Evolutionary conservation across 2,329 filamentous ascomycete species (phyloP).

Genomic region (Coniochaeta sp.): DNA sequence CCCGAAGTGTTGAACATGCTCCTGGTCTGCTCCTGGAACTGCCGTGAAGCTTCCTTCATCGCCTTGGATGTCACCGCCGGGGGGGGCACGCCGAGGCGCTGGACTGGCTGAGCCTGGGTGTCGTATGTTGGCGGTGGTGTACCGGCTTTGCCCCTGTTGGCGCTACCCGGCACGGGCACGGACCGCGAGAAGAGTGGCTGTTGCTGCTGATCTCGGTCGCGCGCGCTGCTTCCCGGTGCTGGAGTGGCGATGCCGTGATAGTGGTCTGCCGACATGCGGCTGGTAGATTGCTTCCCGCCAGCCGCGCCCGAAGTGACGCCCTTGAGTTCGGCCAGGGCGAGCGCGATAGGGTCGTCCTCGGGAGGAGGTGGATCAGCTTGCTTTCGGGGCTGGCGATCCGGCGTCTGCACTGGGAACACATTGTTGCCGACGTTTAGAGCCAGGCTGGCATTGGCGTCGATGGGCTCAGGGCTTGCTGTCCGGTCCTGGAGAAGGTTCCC

Average conservation of each 20-base stretch:
- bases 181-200: constrained; percentile 30
- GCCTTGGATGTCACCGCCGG: constrained; percentile 88
- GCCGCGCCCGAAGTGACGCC: constrained; percentile 49
- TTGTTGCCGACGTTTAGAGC: constrained; percentile 94
- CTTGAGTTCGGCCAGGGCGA: constrained; percentile 88
- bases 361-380: constrained; percentile 29
- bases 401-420: constrained; percentile 83
- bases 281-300: constrained; percentile 63
- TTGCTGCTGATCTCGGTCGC: not conserved
- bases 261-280: constrained; percentile 87
- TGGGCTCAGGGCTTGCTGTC: constrained; percentile 67
- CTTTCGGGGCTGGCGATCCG: constrained; percentile 54
- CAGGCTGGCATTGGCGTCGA: constrained; percentile 85
- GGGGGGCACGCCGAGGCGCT: constrained; percentile 78
- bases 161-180: constrained; percentile 29
- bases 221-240: constrained; percentile 37
- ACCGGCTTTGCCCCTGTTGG: constrained; percentile 42
- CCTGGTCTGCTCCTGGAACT: constrained; percentile 75
- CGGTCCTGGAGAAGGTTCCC: constrained; percentile 22
- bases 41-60: constrained; percentile 92
- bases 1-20: constrained; percentile 56
- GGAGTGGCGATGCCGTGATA: constrained; percentile 93
- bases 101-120: constrained; percentile 57
- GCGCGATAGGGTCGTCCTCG: constrained; percentile 83
- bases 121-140: constrained; percentile 88